A percentile compares a stretch with the other conserved stretches of the same genome.
Conservation (phyloP, 2,329 filamentous ascomycete species). For the Penicillium janthinellum region DNA sequence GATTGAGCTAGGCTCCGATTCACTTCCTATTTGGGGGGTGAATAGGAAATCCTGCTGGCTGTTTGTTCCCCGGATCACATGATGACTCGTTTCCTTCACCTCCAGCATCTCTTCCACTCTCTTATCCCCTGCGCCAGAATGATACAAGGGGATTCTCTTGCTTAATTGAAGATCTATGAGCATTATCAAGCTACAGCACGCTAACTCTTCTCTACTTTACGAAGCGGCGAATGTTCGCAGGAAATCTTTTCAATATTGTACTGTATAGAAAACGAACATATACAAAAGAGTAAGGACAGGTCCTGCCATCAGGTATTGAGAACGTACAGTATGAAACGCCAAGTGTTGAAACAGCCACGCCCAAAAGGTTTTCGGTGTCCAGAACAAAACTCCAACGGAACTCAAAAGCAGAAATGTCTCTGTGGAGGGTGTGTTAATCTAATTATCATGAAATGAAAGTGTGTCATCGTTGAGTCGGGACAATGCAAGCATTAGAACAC, state of each 20-base stretch:
- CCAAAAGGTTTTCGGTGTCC: slow-evolving; percentile 14
- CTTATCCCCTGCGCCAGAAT: neutral
- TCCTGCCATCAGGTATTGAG: slow-evolving; percentile 16
- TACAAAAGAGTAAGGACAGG: slow-evolving; percentile 10
- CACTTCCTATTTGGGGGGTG: neutral
- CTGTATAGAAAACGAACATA: slow-evolving; percentile 12
- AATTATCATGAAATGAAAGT: slow-evolving; percentile 18
- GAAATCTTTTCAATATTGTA: neutral
- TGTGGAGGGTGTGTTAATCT: slow-evolving; percentile 18
- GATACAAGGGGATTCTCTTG: neutral
- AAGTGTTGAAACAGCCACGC: slow-evolving; percentile 33
- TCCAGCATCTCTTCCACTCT: neutral
- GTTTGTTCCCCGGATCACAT: neutral
- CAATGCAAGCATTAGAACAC: neutral
- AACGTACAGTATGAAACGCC: slow-evolving; percentile 18
- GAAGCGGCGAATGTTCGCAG: neutral
- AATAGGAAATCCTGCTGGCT: neutral
- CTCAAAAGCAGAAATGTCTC: slow-evolving; percentile 8
- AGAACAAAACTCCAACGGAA: slow-evolving; percentile 10
- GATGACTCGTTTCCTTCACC: neutral
- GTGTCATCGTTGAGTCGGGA: slow-evolving; percentile 5
- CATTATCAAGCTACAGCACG: neutral
- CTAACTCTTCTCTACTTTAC: neutral
- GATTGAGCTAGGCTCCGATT: neutral
- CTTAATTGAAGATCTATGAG: neutral